Evolutionary conservation across 176 grass and related monocot genomes (phyloP), one percentile per base, ranked within the genome.

Genomic region (Juncus inflexus): DNA sequence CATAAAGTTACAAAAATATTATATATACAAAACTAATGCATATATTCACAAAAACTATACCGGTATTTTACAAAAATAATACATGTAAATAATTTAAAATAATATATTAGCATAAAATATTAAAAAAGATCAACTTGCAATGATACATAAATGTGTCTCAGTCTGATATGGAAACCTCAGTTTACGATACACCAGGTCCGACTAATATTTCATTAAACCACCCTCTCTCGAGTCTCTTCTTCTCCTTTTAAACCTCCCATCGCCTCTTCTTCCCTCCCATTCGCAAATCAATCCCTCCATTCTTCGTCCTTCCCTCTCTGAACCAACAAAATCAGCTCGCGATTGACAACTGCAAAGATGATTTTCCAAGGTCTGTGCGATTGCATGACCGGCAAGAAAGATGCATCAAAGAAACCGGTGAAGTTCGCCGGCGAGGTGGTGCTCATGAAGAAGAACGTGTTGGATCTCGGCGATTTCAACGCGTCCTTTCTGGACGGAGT

Each of bases 381-480:
- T 42, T 71, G 67, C 67, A n/a, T 71, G 9, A 42, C 38, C 0
- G 67, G 37, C 51, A 71, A 71, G 54, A 58, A 71, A 52, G 5
- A 41, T 37, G 39, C 50, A 71, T 55, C 59, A n/a, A 67, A 70
- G 15, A 71, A 64, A 58, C 35, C 36, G 1, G 64, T 10, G 53
- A 68, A 57, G 74, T 54, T 80, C 51, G 83, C 78, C 64, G 83
- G 77, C 2, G 61, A 67, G 60, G 86, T 82, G 54, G 76, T 90
- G 66, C 70, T 95, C 4, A 95, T 74, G 90, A 61, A 76, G 40
- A 80, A 83, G 74, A 86, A 84, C 39, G 77, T 84, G 35, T 77
- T 95, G 4, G 90, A 90, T 69, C 58, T 86, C 80, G 86, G 62
- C 45, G 90, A 90, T 79, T 75, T 74, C 62, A 63, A 62, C 54